Evolutionary conservation across 805 yeast species (phyloP).

Genomic region (Wickerhamiella occidentalis): DNA sequence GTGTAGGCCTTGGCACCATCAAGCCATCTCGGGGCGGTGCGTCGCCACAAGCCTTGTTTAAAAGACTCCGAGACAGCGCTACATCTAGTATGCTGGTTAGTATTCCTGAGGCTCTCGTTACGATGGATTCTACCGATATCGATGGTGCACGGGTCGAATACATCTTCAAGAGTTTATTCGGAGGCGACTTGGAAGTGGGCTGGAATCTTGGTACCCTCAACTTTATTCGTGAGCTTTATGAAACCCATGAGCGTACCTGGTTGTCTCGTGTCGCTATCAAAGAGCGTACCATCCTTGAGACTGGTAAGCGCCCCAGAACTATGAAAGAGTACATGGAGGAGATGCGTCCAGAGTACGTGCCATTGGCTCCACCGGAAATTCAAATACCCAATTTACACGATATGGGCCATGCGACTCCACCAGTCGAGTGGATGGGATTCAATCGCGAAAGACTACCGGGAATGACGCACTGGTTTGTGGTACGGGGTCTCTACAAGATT

Average conservation of each 20-base stretch:
- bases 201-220: conserved; percentile 93
- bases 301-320: background rate
- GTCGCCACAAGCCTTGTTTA: conserved; percentile 33
- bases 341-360: conserved; percentile 33
- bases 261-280: conserved; percentile 14
- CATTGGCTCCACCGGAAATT: conserved; percentile 66
- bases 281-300: background rate
- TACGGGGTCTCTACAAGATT: conserved; percentile 59
- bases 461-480: conserved; percentile 68
- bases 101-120: conserved; percentile 62
- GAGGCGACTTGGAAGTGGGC: conserved; percentile 77
- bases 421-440: conserved; percentile 94
- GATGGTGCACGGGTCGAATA: conserved; percentile 43
- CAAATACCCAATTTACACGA: conserved; percentile 85
- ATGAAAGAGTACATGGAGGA: background rate
- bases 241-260: conserved; percentile 42
- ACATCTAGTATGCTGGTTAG: conserved; percentile 53
- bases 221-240: conserved; percentile 85
- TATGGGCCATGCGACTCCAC: conserved; percentile 95
- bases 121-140: conserved; percentile 65
- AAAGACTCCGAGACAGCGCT: background rate
- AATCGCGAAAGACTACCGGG: conserved; percentile 80
- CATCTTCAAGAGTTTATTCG: conserved; percentile 59
- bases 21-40: conserved; percentile 25
- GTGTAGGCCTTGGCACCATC: conserved; percentile 53